Evolutionary conservation across 305 asterid genomes (phyloP).

Genomic region (Fraxinus ornus): DNA sequence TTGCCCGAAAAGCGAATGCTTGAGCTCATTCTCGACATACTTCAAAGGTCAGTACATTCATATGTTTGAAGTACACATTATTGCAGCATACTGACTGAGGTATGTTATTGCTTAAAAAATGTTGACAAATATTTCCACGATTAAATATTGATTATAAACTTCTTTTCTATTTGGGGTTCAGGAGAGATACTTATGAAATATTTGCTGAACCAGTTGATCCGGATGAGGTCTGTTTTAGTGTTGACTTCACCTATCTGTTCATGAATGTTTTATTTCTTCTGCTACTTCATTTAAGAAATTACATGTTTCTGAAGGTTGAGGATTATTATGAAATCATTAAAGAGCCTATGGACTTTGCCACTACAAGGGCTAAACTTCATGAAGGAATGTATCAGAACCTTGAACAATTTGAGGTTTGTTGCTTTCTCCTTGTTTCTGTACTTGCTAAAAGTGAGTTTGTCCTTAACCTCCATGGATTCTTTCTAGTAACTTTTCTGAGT

Average conservation of each 20-base stretch:
- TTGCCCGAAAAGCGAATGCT: constrained; percentile 64
- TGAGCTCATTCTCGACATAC: constrained; percentile 66
- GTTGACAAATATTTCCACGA: neutral
- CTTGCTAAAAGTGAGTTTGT: neutral
- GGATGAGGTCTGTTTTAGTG: constrained; percentile 46
- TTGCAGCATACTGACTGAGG: neutral
- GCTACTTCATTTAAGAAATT: neutral
- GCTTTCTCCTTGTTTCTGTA: neutral
- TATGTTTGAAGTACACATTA: neutral
- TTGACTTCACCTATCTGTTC: neutral
- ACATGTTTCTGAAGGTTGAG: constrained; percentile 49
- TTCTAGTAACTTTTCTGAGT: neutral
- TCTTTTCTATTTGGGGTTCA: constrained; percentile 20
- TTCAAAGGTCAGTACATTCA: constrained; percentile 52
- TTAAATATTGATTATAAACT: neutral
- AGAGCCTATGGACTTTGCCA: constrained; percentile 94
- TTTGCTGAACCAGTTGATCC: constrained; percentile 88
- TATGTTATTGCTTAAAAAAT: neutral
- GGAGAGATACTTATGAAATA: constrained; percentile 74
- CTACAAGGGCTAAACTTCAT: constrained; percentile 90
- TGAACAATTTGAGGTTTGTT: constrained; percentile 70
- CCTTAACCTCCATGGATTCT: neutral
- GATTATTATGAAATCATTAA: constrained; percentile 72
- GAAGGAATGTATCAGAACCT: constrained; percentile 77
- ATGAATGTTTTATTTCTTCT: neutral